These are phyloP conservation scores for Zymoseptoria tritici DNA, from an alignment of 2,329 filamentous ascomycete genomes.

Conservation along the genomic window DNA sequence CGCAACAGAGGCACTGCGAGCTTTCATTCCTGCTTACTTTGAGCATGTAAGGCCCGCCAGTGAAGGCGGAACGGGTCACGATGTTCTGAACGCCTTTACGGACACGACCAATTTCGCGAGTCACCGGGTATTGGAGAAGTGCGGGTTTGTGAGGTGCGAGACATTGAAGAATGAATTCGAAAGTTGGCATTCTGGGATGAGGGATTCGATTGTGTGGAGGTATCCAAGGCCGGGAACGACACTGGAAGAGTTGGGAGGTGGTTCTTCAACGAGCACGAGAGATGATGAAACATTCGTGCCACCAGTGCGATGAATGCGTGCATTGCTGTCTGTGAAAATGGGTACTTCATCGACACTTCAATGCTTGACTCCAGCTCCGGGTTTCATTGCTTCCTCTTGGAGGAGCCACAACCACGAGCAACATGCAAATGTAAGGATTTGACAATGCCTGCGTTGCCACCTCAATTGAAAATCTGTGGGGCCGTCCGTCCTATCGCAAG, in stretches of 20 bases:
- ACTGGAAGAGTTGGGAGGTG: conserved; percentile 19
- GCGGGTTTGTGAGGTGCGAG: conserved; percentile 42
- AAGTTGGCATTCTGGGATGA: conserved; percentile 31
- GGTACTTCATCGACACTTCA: no score
- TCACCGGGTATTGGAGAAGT: conserved; percentile 50
- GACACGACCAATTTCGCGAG: conserved; percentile 47
- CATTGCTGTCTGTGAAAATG: no score
- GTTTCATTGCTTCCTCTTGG: no score
- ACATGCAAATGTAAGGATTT: no score
- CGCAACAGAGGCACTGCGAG: conserved; percentile 38
- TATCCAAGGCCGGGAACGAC: conserved; percentile 23
- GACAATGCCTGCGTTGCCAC: no score
- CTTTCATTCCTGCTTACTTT: conserved; percentile 36
- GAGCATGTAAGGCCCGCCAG: conserved; percentile 27
- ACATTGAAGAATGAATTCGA: conserved; percentile 36
- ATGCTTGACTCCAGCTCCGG: no score
- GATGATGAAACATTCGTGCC: conserved; percentile 8
- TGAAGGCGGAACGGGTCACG: conserved; percentile 22
- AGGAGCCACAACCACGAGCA: no score
- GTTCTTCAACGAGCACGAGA: background rate
- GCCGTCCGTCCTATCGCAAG: no score
- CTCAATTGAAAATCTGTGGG: no score
- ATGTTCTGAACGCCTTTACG: conserved; percentile 41
- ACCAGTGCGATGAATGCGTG: conserved; percentile 10
- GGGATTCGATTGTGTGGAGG: conserved; percentile 31